These are phyloP conservation scores for Rhizopus sp. DNA, from an alignment of 371 early-diverging fungal species.

Conservation along the genomic window DNA sequence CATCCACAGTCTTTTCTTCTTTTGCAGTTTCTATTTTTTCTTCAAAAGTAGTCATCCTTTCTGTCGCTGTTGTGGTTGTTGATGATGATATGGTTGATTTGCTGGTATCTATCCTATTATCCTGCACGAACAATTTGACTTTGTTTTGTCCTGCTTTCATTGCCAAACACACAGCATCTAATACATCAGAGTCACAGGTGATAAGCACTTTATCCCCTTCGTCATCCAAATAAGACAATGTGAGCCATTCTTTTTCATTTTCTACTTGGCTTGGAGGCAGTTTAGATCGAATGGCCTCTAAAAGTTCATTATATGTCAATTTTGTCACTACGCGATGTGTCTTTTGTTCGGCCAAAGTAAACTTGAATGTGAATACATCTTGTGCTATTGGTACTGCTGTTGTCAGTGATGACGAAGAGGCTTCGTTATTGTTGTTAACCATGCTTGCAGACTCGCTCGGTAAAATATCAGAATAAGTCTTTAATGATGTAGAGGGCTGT, in stretches of 20 bases:
- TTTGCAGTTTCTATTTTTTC: neutral
- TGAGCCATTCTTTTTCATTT: conserved; percentile 44
- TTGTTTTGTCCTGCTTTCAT: conserved; percentile 67
- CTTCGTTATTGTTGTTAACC: conserved; percentile 38
- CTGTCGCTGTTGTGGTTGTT: neutral
- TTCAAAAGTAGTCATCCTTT: neutral
- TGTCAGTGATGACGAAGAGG: conserved; percentile 22
- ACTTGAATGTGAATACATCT: conserved; percentile 75
- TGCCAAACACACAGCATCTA: conserved; percentile 80
- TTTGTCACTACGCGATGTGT: conserved; percentile 75
- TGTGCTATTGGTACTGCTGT: conserved; percentile 4
- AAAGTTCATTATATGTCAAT: conserved; percentile 48
- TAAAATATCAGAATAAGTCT: conserved; percentile 46
- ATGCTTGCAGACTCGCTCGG: conserved; percentile 51
- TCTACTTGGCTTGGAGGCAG: conserved; percentile 19
- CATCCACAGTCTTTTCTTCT: too few relatives aligned
- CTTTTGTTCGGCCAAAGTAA: conserved; percentile 61
- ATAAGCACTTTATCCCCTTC: conserved; percentile 84
- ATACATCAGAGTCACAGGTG: conserved; percentile 73
- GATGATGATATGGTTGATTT: neutral
- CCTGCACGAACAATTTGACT: conserved; percentile 69
- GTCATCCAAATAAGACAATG: conserved; percentile 83
- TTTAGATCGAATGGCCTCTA: conserved; percentile 48
- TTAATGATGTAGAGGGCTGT: conserved; percentile 43
- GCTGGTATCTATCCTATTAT: conserved; percentile 10